A percentile compares a stretch with the other conserved stretches of the same genome.
These are phyloP conservation scores for Rhododendron simsii DNA, from an alignment of 148 eudicot species.

Conservation along the genomic window DNA sequence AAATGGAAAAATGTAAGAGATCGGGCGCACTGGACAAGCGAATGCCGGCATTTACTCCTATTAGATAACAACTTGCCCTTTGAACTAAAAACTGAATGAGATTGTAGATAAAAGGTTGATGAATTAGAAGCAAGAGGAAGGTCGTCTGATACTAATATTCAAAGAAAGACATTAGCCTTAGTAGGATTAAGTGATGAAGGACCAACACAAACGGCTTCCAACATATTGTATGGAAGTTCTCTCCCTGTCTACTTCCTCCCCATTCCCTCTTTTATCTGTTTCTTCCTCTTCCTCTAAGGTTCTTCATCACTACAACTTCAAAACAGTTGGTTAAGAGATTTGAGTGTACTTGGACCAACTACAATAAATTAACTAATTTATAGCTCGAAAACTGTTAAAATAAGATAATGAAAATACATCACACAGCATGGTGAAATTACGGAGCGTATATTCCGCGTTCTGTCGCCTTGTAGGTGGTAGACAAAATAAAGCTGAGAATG, in stretches of 20 bases:
- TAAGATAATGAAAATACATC: not conserved
- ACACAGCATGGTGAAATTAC: not conserved
- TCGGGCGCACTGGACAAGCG: not conserved
- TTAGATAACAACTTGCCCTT: not conserved
- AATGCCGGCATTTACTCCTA: not conserved
- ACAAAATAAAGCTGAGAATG: not conserved
- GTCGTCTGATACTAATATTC: not conserved
- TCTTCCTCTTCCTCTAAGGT: slow-evolving; percentile 1
- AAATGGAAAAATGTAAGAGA: too few species aligned
- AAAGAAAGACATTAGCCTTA: not conserved
- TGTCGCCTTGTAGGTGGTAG: not conserved
- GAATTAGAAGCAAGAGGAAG: not conserved
- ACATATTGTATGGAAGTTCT: not conserved
- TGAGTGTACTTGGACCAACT: not conserved
- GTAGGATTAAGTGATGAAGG: not conserved
- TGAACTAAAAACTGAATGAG: not conserved
- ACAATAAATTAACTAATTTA: not conserved
- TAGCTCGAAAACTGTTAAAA: not conserved
- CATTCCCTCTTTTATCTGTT: not conserved
- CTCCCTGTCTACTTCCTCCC: not conserved
- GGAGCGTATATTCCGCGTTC: not conserved
- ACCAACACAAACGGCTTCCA: not conserved
- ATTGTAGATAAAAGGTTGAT: not conserved
- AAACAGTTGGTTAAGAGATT: not conserved
- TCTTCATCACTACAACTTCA: not conserved